phyloP scores from a whole-genome alignment of 305 asterid species.

The Ajuga reptans region DNA sequence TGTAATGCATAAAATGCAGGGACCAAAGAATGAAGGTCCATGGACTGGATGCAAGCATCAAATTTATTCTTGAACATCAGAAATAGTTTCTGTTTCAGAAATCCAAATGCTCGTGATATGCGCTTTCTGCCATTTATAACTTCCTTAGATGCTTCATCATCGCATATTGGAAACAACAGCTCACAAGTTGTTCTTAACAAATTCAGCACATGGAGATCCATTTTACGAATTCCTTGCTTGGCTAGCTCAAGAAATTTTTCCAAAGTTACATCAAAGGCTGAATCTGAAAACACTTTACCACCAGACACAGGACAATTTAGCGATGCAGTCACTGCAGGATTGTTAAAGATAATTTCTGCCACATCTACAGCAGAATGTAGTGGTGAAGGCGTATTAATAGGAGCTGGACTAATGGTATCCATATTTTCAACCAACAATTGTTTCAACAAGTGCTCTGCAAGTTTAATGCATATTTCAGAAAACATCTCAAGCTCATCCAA shows the following conservation, averaged over 20 bases:
- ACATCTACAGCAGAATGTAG: constrained; percentile 42
- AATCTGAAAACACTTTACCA: constrained; percentile 37
- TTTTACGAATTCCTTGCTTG: constrained; percentile 36
- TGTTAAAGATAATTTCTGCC: constrained; percentile 52
- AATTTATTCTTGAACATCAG: constrained; percentile 49
- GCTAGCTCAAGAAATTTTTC: constrained; percentile 47
- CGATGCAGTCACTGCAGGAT: constrained; percentile 53
- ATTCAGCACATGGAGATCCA: constrained; percentile 57
- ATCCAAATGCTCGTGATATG: constrained; percentile 42
- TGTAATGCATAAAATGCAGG: constrained; percentile 58
- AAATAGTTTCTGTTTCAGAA: constrained; percentile 47
- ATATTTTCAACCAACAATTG: constrained; percentile 39
- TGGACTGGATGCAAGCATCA: constrained; percentile 42
- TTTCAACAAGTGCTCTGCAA: constrained; percentile 51
- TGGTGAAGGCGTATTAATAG: constrained; percentile 25
- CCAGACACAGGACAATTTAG: constrained; percentile 50
- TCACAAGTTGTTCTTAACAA: constrained; percentile 50
- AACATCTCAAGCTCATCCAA: constrained; percentile 43
- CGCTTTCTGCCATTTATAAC: constrained; percentile 31
- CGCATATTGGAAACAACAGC: constrained; percentile 36
- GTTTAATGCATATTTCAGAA: constrained; percentile 47
- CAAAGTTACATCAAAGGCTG: constrained; percentile 34
- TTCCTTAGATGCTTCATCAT: constrained; percentile 27
- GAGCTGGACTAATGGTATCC: constrained; percentile 26
- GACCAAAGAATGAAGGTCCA: constrained; percentile 46